Base-by-base conservation (phyloP, 805 yeast genomes). In the Lipomyces mesembrius region DNA sequence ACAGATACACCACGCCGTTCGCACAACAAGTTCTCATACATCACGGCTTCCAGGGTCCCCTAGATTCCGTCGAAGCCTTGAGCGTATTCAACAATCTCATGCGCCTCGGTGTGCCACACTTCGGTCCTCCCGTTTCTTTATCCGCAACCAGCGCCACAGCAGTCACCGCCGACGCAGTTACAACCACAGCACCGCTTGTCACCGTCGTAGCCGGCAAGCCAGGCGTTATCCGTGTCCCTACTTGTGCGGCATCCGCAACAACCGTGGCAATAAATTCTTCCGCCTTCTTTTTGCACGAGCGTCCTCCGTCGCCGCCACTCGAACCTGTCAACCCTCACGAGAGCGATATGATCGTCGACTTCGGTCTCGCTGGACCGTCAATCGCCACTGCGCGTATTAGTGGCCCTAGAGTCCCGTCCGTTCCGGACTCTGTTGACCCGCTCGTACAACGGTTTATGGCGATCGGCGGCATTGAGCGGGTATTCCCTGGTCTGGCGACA, bases 21-120 rank as follows among this genome's bases (percentile, higher is more conserved):
- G 71, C 70, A 11, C 71, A 67, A 32, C 66, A 62, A 34, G 58
- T 57, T 27, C 61, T 67, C 7, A 12, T 49, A 14, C 66, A 61
- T 8, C 54, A 66, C 51, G 69, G 71, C 5, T 67, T 57, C 56
- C 25, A 25, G 3, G 71, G 71, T 12, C 56, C 22, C 5, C 62
- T 65, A 7, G 71, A 67, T 58, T 60, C 67, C 3, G 53, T 59
- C 27, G 70, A 59, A 6, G 71, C 71, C 7, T 55, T 67, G 29
- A 57, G 34, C 25, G 61, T 58, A 22, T 67, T 67, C 57, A 65
- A 63, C 35, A 32, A 54, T 17, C 54, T 63, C 25, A 32, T 63
- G 59, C 59, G 59, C 54, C 14, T 29, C 27, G 55, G 34, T 17
- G 34, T 52, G 34, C 32, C 34, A 11, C 55, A 25, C 9, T 29